Conservation (phyloP, 192 early-diverging fungal genomes). For the Lobosporangium transversale region DNA sequence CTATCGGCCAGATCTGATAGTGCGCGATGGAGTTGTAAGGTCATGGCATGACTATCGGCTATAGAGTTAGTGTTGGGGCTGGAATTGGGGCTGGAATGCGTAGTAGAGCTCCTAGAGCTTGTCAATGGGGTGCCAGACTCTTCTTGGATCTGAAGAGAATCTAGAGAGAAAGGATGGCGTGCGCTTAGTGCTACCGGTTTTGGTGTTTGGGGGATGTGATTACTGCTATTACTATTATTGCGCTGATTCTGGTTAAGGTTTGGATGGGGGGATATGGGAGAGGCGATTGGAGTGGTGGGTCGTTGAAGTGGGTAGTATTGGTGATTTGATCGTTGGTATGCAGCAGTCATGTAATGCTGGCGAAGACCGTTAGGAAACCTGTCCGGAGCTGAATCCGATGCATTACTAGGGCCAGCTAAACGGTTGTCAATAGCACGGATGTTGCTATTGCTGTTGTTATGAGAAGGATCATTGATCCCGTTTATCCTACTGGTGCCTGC, state of each 20-base stretch:
- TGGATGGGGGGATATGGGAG: too few species aligned
- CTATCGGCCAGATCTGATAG: conserved; percentile 29
- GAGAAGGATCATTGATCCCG: conserved; percentile 20
- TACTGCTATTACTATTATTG: too few species aligned
- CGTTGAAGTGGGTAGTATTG: conserved; percentile 15
- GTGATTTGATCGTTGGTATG: conserved; percentile 33
- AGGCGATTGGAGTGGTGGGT: conserved; percentile 10
- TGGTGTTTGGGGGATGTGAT: too few species aligned
- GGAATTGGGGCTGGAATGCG: background rate
- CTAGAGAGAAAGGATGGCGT: too few species aligned
- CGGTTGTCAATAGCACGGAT: background rate
- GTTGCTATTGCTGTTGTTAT: background rate
- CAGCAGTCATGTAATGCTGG: conserved; percentile 35
- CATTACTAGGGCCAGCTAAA: conserved; percentile 24
- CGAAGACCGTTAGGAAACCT: conserved; percentile 38
- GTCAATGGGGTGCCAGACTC: conserved; percentile 29
- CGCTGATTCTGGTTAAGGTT: too few species aligned
- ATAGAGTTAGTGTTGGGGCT: too few species aligned
- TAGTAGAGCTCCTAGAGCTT: conserved; percentile 10
- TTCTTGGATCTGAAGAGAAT: too few species aligned
- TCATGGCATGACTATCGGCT: conserved; percentile 33
- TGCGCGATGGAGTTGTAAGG: conserved; percentile 34
- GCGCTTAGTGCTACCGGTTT: too few species aligned
- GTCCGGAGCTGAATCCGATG: conserved; percentile 46
- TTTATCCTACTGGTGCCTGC: conserved; percentile 20